A percentile compares a stretch with the other conserved stretches of the same genome.
These are phyloP conservation scores for Zygoascus ofunaensis DNA, from an alignment of 805 yeast genomes.

Conservation along the genomic window DNA sequence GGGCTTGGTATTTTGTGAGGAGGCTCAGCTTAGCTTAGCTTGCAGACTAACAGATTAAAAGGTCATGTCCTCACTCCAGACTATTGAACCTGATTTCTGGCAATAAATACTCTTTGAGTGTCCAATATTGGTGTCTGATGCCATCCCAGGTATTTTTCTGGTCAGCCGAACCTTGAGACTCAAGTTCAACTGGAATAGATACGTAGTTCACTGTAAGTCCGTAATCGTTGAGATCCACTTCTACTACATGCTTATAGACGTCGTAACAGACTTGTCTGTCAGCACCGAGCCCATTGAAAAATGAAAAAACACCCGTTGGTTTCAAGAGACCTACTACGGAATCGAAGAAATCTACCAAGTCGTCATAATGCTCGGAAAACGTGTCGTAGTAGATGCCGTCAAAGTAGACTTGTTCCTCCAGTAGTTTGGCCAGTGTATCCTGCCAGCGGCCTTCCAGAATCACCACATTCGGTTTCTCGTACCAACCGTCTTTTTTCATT, in stretches of 20 bases:
- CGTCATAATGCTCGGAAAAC: constrained; percentile 82
- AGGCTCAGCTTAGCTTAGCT: too few species aligned
- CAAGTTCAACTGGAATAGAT: constrained; percentile 27
- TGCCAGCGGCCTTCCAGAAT: constrained; percentile 91
- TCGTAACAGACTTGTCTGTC: constrained; percentile 68
- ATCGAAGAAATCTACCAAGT: constrained; percentile 81
- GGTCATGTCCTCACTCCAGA: background rate
- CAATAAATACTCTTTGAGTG: constrained; percentile 23
- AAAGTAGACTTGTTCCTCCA: constrained; percentile 61
- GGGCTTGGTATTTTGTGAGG: too few species aligned
- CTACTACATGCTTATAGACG: constrained; percentile 76
- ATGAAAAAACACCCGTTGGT: constrained; percentile 77
- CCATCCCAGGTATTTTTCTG: constrained; percentile 27
- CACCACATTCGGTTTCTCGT: constrained; percentile 58
- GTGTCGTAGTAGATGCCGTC: constrained; percentile 94
- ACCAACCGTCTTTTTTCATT: constrained; percentile 74
- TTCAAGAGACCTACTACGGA: constrained; percentile 69
- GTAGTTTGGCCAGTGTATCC: constrained; percentile 56
- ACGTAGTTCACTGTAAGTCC: constrained; percentile 56
- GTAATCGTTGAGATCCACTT: constrained; percentile 66
- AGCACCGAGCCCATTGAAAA: constrained; percentile 86
- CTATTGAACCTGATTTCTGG: constrained; percentile 19
- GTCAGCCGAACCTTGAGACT: constrained; percentile 23
- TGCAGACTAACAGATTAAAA: too few species aligned
- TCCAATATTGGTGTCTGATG: constrained; percentile 29